A percentile compares a stretch with the other conserved stretches of the same genome.
phyloP scores from a whole-genome alignment of 305 asterid species.

The Solanum hybrid region DNA sequence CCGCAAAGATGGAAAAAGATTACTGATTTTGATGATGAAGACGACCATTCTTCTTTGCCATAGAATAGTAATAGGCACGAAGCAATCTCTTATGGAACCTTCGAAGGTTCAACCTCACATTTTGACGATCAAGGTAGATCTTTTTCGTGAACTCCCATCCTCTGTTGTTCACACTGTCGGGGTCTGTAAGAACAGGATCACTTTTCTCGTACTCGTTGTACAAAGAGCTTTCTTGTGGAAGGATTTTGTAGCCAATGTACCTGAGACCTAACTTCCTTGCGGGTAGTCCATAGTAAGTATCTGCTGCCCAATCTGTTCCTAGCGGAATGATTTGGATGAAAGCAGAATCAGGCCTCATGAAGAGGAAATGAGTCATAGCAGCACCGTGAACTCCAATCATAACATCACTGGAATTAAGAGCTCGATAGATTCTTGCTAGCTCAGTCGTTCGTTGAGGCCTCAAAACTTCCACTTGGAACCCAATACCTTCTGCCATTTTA shows the following conservation, averaged over 20 bases:
- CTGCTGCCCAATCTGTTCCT: slow-evolving; percentile 66
- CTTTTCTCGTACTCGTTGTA: slow-evolving; percentile 28
- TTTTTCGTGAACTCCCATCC: slow-evolving; percentile 24
- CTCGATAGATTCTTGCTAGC: slow-evolving; percentile 22
- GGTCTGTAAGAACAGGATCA: slow-evolving; percentile 39
- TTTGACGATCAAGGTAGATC: slow-evolving; percentile 62
- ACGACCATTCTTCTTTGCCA: background rate
- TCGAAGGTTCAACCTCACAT: slow-evolving; percentile 34
- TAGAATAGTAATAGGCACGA: background rate
- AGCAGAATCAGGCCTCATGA: slow-evolving; percentile 59
- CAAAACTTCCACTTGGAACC: slow-evolving; percentile 43
- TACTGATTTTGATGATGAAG: background rate
- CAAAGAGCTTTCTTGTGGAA: slow-evolving; percentile 63
- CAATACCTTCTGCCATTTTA: slow-evolving; percentile 39
- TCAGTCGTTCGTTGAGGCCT: slow-evolving; percentile 33
- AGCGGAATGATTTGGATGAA: slow-evolving; percentile 54
- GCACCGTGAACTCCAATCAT: slow-evolving; percentile 84
- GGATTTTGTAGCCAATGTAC: slow-evolving; percentile 56
- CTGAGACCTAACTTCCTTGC: slow-evolving; percentile 48
- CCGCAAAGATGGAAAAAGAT: background rate
- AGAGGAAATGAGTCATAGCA: slow-evolving; percentile 63
- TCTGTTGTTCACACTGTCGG: slow-evolving; percentile 22
- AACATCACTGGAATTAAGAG: slow-evolving; percentile 54
- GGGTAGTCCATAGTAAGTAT: slow-evolving; percentile 47
- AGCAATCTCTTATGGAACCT: slow-evolving; percentile 42